Evolutionary conservation across 1,284 basidiomycete genomes (phyloP), one percentile per base, ranked within the genome.

Genomic region (Tetrapyrgos nigripes): DNA sequence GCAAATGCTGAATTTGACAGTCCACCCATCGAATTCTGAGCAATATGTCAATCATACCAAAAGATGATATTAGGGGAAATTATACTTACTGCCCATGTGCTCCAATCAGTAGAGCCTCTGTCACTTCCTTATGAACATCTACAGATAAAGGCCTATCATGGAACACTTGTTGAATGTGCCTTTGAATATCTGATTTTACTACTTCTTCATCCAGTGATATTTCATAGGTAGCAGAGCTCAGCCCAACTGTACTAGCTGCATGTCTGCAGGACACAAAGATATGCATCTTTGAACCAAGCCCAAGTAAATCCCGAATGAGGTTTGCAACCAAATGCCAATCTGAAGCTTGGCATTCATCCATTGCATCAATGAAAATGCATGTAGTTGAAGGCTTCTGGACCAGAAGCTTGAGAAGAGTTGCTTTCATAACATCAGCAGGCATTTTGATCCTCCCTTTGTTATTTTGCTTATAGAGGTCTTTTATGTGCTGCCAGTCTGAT

Each of bases 11-110:
- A 45, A 48, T 14, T 35, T 54, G 53, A 37, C 53, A 55, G 21
- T 55, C 45, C 13, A 48, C 45, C 53, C 53, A 55, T n/a, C 31
- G 44, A 24, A 55, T 37, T 14, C 53, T 55, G 0, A 3, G 8
- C 6, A 9, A 40, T 40, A 5, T 17, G 37, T 9, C 19, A 9
- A 8, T 40, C 6, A 17, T 9, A 9, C 37, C 4, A 8, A 40
- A n/a, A 4, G 19, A 9, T 40, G 14, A 40, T 40, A n/a, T n/a
- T n/a, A n/a, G n/a, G n/a, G n/a, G n/a, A 17, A 40, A 17, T 9
- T 40, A 6, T 40, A 40, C 37, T 40, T 40, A 40, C 37, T 40
- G 37, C 4, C 37, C 37, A 40, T 40, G 6, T 5, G 37, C 37
- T 17, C 37, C 17, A 17, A 17, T 40, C 8, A 40, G 6, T n/a